Evolutionary conservation across 192 early-diverging fungal species (phyloP), one percentile per base, ranked within the genome.

Genomic region (Backusella mclennaniae): DNA sequence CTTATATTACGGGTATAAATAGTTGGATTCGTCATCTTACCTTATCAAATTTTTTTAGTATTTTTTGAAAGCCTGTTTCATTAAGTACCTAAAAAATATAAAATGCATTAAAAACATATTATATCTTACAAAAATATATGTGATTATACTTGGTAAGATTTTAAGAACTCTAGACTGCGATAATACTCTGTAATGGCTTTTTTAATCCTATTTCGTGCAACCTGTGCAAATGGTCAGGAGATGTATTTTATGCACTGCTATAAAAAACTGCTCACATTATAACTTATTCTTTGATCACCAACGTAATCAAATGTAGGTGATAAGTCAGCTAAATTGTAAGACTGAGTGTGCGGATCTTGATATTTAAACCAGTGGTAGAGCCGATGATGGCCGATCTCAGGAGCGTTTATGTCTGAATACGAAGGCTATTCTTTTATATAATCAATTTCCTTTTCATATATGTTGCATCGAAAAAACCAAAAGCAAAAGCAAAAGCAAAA

Each of bases 11-110:
- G 17, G 49, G 15, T n/a, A 15, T 17, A 15, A 29, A 33, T 33
- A 3, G 33, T 33, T 3, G 33, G 33, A 33, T 33, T 33, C 31
- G 31, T 17, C 14, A 6, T 71, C 14, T 71, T 71, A 71, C 69
- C 29, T 91, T 92, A 59, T 93, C 92, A 84, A 90, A 94, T 81
- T 94, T 94, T 56, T 93, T 91, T 44, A 94, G 81, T 66, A 92
- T 90, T 78, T 94, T 92, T 68, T 84, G 77, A 29, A 92, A 91
- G 26, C 90, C 92, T 2, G 87, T 90, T 39, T 89, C 82, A 78
- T 92, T 93, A n/a, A 81, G 59, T 29, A 31, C 19, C 80, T 81
- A 36, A 6, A 3, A 69, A 68, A 35, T 35, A 6, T n/a, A 53
- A n/a, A 53, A n/a, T 53, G 49, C 6, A n/a, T 53, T 53, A 53